phyloP scores from a whole-genome alignment of 768 basidiomycete species.

The Tulasnella sp. region DNA sequence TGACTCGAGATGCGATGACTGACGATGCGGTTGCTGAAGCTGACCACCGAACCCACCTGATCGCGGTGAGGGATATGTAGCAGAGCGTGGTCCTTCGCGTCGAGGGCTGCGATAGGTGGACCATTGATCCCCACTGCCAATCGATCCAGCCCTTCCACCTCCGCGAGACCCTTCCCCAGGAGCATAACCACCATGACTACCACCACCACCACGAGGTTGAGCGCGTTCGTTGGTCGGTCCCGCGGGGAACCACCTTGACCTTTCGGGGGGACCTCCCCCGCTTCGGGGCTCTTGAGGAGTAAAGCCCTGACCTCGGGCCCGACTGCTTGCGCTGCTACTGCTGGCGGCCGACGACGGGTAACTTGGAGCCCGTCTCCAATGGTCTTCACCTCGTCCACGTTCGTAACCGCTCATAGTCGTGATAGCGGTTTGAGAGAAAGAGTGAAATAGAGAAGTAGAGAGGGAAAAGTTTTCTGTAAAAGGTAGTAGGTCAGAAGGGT shows the following conservation, averaged over 20 bases:
- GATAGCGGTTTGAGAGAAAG: neutral
- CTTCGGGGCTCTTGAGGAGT: neutral
- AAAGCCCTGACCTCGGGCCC: neutral
- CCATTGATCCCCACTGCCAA: neutral
- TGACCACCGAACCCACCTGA: neutral
- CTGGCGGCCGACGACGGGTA: neutral
- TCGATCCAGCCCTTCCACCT: neutral
- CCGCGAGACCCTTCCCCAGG: neutral
- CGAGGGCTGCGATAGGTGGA: neutral
- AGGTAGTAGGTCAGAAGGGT: neutral
- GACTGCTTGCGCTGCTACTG: neutral
- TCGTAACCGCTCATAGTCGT: neutral
- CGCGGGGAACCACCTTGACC: neutral
- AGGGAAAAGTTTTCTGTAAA: neutral
- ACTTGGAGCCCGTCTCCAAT: neutral
- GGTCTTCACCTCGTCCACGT: neutral
- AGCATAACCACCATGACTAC: neutral
- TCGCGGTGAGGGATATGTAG: neutral
- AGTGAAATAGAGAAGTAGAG: neutral
- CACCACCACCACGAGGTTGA: neutral
- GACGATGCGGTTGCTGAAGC: neutral
- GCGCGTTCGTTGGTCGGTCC: neutral
- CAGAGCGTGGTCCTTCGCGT: neutral
- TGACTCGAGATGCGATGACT: neutral
- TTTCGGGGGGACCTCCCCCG: neutral